Evolutionary conservation across 2,329 filamentous ascomycete species (phyloP).

Genomic region (Fusarium nisikadoi): DNA sequence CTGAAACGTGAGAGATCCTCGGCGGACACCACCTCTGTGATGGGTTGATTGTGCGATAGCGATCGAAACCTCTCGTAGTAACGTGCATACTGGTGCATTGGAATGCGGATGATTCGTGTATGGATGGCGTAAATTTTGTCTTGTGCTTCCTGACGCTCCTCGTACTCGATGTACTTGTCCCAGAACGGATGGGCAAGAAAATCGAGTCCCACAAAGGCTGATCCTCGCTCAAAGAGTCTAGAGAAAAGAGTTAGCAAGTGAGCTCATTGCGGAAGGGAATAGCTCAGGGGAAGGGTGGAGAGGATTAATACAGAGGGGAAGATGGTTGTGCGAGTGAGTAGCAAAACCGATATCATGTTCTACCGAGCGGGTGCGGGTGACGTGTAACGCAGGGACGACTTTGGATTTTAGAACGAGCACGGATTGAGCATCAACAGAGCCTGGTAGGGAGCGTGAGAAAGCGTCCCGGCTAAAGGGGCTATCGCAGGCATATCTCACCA

Average conservation of each 20-base stretch:
- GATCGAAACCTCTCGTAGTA: constrained; percentile 93
- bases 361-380: constrained; percentile 50
- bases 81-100: constrained; percentile 93
- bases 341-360: constrained; percentile 59
- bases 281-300: constrained; percentile 51
- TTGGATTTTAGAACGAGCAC: constrained; percentile 53
- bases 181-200: constrained; percentile 96
- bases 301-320: constrained; percentile 68
- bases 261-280: constrained; percentile 39
- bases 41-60: constrained; percentile 76
- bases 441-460: constrained; percentile 75
- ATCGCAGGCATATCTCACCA: constrained; percentile 79
- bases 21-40: constrained; percentile 76
- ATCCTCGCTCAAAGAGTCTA: constrained; percentile 93
- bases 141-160: constrained; percentile 85
- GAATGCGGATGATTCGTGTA: constrained; percentile 84
- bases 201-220: constrained; percentile 86
- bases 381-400: constrained; percentile 52
- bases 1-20: constrained; percentile 76
- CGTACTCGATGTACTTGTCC: constrained; percentile 99
- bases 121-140: constrained; percentile 89
- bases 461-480: constrained; percentile 66
- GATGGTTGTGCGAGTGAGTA: constrained; percentile 63
- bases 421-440: constrained; percentile 61
- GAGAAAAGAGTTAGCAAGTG: constrained; percentile 43